phyloP scores from a whole-genome alignment of 371 early-diverging fungal species.

The Cokeromyces recurvatus region DNA sequence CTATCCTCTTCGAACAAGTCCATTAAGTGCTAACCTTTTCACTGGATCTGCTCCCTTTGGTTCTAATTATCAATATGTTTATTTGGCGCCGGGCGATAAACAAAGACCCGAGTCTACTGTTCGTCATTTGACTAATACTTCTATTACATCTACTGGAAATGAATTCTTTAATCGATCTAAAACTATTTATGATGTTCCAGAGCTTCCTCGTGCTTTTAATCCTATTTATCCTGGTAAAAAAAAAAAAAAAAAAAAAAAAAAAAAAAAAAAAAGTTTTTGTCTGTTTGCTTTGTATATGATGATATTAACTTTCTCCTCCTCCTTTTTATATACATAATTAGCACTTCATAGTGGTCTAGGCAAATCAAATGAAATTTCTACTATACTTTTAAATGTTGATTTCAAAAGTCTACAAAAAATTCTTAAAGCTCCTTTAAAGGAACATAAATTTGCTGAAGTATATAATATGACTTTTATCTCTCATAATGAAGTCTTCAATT shows the following conservation, averaged over 20 bases:
- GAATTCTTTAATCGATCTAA: slow-evolving; percentile 45
- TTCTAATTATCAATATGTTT: slow-evolving; percentile 27
- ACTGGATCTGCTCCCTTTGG: slow-evolving; percentile 27
- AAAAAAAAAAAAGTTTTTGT: too few relatives aligned
- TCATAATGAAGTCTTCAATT: slow-evolving; percentile 36
- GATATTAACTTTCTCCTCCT: too few relatives aligned
- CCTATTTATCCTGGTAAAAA: slow-evolving; percentile 40
- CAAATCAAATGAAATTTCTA: slow-evolving; percentile 31
- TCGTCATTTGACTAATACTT: slow-evolving; percentile 25
- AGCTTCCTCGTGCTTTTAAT: slow-evolving; percentile 44
- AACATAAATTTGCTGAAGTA: slow-evolving; percentile 22
- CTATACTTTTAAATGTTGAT: slow-evolving; percentile 41
- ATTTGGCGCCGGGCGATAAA: slow-evolving; percentile 1
- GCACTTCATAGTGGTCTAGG: slow-evolving; percentile 28
- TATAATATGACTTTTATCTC: slow-evolving; percentile 44
- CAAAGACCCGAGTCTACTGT: slow-evolving; percentile 15
- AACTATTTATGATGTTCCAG: slow-evolving; percentile 37
- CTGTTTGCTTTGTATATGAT: too few relatives aligned
- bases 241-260: too few relatives aligned
- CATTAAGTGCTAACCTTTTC: slow-evolving; percentile 16
- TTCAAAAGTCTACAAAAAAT: slow-evolving; percentile 21
- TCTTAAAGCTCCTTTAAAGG: slow-evolving; percentile 23
- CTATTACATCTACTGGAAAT: slow-evolving; percentile 38
- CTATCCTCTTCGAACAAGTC: slow-evolving; percentile 17
- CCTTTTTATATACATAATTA: too few relatives aligned